These are phyloP conservation scores for Fraxinus baroniana DNA, from an alignment of 305 asterid genomes.

Conservation along the genomic window DNA sequence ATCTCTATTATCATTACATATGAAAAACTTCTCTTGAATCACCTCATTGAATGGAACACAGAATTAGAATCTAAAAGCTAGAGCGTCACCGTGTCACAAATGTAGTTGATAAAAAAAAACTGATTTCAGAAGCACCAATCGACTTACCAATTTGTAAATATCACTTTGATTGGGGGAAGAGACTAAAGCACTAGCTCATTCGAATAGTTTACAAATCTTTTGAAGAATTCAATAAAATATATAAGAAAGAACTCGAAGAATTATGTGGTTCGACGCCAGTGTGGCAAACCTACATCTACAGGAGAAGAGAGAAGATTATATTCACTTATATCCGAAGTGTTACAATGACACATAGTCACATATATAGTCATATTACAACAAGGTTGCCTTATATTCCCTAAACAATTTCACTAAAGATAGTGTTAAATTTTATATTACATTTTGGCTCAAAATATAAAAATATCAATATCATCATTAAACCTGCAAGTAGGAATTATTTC, in stretches of 20 bases:
- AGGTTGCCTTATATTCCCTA: too few relatives aligned
- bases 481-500: slow-evolving; percentile 56
- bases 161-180: background rate
- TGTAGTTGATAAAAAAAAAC: background rate
- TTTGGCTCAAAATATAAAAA: background rate
- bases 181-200: background rate
- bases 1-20: background rate
- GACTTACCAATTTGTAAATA: background rate
- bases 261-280: too few relatives aligned
- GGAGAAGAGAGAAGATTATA: too few relatives aligned
- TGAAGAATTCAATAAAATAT: too few relatives aligned
- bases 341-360: too few relatives aligned
- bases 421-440: background rate
- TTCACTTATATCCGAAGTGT: too few relatives aligned
- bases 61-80: background rate
- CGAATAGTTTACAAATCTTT: too few relatives aligned
- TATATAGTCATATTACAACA: too few relatives aligned
- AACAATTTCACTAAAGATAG: background rate
- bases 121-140: background rate
- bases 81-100: background rate
- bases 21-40: background rate
- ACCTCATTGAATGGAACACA: background rate
- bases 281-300: too few relatives aligned
- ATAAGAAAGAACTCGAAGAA: too few relatives aligned
- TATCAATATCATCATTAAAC: slow-evolving; percentile 6